phyloP scores from a whole-genome alignment of 129 eudicot genomes.

The Flaveria brownii region DNA sequence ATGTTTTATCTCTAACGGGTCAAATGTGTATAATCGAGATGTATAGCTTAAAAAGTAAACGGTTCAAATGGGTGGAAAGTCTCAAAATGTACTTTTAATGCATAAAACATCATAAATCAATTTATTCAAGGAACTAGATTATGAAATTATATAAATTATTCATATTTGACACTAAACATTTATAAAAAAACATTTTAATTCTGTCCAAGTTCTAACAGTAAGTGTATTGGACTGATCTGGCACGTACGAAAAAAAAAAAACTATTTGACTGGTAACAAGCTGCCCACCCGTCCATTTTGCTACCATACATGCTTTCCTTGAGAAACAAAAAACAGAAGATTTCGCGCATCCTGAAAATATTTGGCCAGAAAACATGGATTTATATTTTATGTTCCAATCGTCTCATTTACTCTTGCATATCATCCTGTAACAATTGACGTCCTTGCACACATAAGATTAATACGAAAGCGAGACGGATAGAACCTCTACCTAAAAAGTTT shows the following conservation, averaged over 20 bases:
- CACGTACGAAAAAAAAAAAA: background rate
- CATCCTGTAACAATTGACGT: too few species aligned
- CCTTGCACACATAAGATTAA: too few species aligned
- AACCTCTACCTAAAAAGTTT: background rate
- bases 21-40: background rate
- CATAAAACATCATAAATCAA: background rate
- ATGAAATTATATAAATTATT: background rate
- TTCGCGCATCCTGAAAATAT: background rate
- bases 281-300: too few species aligned
- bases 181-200: background rate
- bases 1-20: conserved; percentile 1
- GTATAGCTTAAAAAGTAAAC: background rate
- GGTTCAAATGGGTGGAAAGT: background rate
- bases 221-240: background rate
- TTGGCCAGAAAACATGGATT: background rate
- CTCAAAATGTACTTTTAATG: background rate
- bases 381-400: background rate
- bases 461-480: too few species aligned
- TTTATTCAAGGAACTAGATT: background rate
- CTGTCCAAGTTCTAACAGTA: background rate
- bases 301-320: too few species aligned
- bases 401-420: background rate
- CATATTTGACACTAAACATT: background rate
- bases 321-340: background rate
- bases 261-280: background rate